Evolutionary conservation across 768 basidiomycete genomes (phyloP).

Genomic region (Podaxis sp.): DNA sequence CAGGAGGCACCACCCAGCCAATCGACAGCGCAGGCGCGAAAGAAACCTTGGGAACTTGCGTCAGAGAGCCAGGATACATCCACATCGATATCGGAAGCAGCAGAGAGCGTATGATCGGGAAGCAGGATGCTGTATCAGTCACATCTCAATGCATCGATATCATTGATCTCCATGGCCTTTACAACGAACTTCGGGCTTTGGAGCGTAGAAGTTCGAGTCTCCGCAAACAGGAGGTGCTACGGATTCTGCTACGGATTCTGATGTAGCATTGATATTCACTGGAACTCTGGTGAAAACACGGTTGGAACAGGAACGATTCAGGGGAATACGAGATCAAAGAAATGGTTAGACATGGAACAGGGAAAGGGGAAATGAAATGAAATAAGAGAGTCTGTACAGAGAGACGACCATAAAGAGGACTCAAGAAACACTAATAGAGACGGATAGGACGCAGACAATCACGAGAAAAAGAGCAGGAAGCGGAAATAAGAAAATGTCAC

Average conservation of each 20-base stretch:
- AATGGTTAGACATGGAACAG: neutral
- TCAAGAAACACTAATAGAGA: neutral
- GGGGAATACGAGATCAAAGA: slow-evolving; percentile 1
- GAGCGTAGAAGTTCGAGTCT: neutral
- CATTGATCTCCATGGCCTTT: neutral
- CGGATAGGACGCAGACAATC: neutral
- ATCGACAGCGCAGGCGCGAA: slow-evolving; percentile 47
- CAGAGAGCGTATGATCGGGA: neutral
- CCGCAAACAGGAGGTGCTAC: neutral
- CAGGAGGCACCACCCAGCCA: slow-evolving; percentile 58
- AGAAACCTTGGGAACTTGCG: slow-evolving; percentile 68
- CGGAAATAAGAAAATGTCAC: neutral
- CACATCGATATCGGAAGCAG: too few relatives aligned
- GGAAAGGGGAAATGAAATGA: slow-evolving; percentile 3
- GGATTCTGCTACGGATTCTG: neutral
- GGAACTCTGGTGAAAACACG: neutral
- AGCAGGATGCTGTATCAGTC: neutral
- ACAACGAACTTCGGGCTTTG: neutral
- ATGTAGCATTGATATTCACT: neutral
- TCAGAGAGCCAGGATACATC: neutral
- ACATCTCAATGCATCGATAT: neutral
- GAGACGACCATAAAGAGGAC: slow-evolving; percentile 1
- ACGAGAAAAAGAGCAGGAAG: neutral
- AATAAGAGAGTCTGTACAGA: neutral
- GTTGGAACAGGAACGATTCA: neutral